phyloP scores from a whole-genome alignment of 75 land plant species.

The Azolla pinnata region DNA sequence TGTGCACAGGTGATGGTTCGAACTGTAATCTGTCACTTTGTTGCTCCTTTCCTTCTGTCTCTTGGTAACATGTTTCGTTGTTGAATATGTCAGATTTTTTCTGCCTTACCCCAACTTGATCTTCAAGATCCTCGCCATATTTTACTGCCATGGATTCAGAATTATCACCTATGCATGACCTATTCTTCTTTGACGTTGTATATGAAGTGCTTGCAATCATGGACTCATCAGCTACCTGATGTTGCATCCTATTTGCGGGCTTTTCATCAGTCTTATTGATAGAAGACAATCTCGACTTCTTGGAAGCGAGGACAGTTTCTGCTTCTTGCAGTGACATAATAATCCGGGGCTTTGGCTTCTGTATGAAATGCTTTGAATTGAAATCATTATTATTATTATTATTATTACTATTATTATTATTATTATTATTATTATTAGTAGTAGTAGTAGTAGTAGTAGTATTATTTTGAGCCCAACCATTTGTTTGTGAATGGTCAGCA shows the following conservation, averaged over 20 bases:
- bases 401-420: neutral
- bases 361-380: neutral
- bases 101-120: neutral
- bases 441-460: no score
- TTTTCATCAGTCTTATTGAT: no score
- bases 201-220: no score
- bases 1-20: no score
- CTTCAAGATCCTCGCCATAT: neutral
- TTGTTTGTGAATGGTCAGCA: no score
- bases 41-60: neutral
- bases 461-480: no score
- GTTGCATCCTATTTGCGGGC: no score
- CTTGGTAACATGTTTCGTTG: neutral
- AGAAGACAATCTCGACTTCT: no score
- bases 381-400: neutral
- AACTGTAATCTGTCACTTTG: no score
- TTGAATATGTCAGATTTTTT: neutral
- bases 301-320: neutral
- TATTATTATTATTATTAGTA: neutral
- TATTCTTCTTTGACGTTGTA: neutral
- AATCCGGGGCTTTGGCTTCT: neutral
- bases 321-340: constrained; percentile 5
- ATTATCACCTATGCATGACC: neutral
- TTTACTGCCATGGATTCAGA: neutral
- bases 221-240: no score